These are phyloP conservation scores for Ambrosia hybrid DNA, from an alignment of 140 eudicot species.

Conservation along the genomic window DNA sequence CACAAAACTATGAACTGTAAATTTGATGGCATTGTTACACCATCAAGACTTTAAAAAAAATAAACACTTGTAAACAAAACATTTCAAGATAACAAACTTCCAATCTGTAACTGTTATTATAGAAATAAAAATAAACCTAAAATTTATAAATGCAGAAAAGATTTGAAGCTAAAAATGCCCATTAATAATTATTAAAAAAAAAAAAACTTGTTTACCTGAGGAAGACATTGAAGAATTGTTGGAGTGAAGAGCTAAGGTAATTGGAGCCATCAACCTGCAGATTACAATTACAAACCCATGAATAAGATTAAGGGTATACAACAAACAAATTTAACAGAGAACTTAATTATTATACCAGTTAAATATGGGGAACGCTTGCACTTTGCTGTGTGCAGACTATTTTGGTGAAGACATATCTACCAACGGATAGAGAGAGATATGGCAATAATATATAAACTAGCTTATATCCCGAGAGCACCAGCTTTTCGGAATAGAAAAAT, in stretches of 20 bases:
- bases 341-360: too few relatives aligned
- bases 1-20: too few relatives aligned
- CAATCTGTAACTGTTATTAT: background rate
- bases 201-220: conserved; percentile 28
- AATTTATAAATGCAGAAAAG: background rate
- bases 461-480: too few relatives aligned
- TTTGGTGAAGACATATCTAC: too few relatives aligned
- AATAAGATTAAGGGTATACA: too few relatives aligned
- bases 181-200: background rate
- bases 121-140: background rate
- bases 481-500: too few relatives aligned
- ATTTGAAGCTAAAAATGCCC: background rate
- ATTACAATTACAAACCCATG: background rate
- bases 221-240: conserved; percentile 35
- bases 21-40: background rate
- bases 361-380: too few relatives aligned
- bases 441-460: too few relatives aligned
- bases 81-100: conserved; percentile 9
- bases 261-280: conserved; percentile 49
- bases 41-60: background rate
- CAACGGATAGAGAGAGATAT: too few relatives aligned
- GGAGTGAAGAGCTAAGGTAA: conserved; percentile 41
- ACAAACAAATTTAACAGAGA: too few relatives aligned
- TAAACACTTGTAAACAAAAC: background rate
- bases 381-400: too few relatives aligned